phyloP scores from a whole-genome alignment of 306 rosid genomes.

The Cajanus cajan region DNA sequence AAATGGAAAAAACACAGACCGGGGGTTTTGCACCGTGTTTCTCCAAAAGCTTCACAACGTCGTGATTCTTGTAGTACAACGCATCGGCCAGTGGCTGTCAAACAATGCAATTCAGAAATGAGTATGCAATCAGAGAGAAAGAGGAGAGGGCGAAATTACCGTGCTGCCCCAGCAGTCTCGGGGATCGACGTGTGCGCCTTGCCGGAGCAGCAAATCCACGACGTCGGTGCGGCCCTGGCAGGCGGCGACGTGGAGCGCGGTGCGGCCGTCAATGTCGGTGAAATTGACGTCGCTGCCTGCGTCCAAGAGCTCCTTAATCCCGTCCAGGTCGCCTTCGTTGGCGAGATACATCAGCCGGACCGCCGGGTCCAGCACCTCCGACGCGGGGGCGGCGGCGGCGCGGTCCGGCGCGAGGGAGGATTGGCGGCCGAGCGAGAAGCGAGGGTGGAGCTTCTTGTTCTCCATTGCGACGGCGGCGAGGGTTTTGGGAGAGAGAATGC shows the following conservation, averaged over 20 bases:
- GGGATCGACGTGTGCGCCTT: conserved; percentile 63
- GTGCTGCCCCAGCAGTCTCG: conserved; percentile 93
- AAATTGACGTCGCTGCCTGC: conserved; percentile 72
- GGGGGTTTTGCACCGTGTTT: conserved; percentile 74
- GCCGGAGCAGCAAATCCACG: conserved; percentile 61
- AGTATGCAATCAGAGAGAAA: not conserved
- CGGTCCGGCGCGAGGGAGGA: conserved; percentile 76
- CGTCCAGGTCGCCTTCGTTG: conserved; percentile 81
- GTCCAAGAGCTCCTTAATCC: conserved; percentile 66
- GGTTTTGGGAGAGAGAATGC: not conserved
- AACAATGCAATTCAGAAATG: conserved; percentile 19
- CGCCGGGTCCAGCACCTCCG: conserved; percentile 49
- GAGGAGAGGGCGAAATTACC: conserved; percentile 34
- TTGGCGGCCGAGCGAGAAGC: conserved; percentile 67
- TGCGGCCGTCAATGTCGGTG: conserved; percentile 78
- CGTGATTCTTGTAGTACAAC: conserved; percentile 63
- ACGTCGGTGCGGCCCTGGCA: conserved; percentile 72
- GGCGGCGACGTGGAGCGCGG: conserved; percentile 86
- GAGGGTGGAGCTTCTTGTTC: conserved; percentile 41
- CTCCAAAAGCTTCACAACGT: conserved; percentile 80
- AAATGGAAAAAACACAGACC: conserved; percentile 44
- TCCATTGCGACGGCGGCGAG: conserved; percentile 41
- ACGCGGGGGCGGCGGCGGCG: not conserved
- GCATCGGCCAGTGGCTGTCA: conserved; percentile 96
- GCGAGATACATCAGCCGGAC: conserved; percentile 80